Conservation (phyloP, 495 filamentous ascomycete genomes). For the Neurospora sublineolata region DNA sequence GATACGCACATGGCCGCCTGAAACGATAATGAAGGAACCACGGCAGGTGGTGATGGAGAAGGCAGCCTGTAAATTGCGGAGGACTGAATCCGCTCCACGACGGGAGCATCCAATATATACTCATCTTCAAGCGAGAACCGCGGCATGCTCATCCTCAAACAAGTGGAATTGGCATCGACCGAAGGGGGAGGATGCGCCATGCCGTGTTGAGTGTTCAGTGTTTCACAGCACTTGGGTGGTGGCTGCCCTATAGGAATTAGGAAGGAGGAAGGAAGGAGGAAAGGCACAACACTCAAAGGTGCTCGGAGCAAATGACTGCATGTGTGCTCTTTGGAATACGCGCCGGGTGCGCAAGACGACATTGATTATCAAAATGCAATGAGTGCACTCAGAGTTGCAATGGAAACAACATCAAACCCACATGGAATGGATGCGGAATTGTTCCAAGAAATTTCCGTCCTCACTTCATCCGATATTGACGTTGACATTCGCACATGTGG, state of each 20-base stretch:
- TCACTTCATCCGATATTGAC: conserved; percentile 18
- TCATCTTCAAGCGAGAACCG: background rate
- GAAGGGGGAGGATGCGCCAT: background rate
- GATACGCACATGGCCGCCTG: background rate
- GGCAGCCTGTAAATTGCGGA: background rate
- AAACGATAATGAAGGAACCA: background rate
- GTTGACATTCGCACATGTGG: conserved; percentile 3
- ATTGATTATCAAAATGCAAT: background rate
- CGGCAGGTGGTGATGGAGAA: background rate
- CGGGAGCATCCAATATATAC: background rate
- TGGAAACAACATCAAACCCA: conserved; percentile 1
- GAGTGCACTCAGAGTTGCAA: background rate
- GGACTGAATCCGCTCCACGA: background rate
- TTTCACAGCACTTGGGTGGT: background rate
- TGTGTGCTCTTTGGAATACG: background rate
- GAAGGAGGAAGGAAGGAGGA: background rate
- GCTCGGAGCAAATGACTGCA: background rate
- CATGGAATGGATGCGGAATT: conserved; percentile 11
- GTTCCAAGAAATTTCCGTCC: conserved; percentile 4
- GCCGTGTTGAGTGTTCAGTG: background rate
- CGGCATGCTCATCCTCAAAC: background rate
- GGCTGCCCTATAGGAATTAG: background rate
- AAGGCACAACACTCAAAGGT: background rate
- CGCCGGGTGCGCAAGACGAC: background rate
- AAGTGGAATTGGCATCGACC: background rate